Evolutionary conservation across 2,329 filamentous ascomycete species (phyloP).

Genomic region (Cadophora luteo-olivacea): DNA sequence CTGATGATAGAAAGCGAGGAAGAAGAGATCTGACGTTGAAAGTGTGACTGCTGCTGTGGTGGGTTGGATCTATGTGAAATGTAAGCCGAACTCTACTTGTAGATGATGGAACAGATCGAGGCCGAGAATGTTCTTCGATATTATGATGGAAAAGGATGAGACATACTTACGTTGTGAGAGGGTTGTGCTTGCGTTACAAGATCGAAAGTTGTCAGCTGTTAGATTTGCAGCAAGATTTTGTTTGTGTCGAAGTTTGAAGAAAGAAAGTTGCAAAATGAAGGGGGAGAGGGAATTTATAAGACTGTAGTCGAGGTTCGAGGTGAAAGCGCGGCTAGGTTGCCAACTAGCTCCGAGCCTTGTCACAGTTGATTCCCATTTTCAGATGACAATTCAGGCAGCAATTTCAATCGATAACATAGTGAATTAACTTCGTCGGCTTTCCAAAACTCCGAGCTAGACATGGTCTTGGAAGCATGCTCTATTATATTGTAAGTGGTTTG

Average conservation of each 20-base stretch:
- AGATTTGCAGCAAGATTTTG: not conserved
- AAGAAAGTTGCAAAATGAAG: not conserved
- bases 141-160: too few species aligned
- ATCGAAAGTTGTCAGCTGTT: not conserved
- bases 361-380: not conserved
- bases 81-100: not conserved
- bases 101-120: not conserved
- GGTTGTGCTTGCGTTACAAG: not conserved
- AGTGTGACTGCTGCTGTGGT: not conserved
- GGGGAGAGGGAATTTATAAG: not conserved
- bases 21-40: not conserved
- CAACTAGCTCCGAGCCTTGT: not conserved
- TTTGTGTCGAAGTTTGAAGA: not conserved
- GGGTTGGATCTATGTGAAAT: not conserved
- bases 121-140: not conserved
- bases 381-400: not conserved
- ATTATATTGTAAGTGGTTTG: too few species aligned
- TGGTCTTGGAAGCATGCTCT: too few species aligned
- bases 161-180: conserved; percentile 5
- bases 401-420: not conserved
- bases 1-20: not conserved
- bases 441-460: too few species aligned
- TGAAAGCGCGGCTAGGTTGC: not conserved
- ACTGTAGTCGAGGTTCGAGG: not conserved
- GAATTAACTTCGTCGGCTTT: too few species aligned